Percentiles rank a stretch among this genome's conserved stretches.
Evolutionary conservation across 1,284 basidiomycete genomes (phyloP).

Genomic region (Dichomitus squalens): DNA sequence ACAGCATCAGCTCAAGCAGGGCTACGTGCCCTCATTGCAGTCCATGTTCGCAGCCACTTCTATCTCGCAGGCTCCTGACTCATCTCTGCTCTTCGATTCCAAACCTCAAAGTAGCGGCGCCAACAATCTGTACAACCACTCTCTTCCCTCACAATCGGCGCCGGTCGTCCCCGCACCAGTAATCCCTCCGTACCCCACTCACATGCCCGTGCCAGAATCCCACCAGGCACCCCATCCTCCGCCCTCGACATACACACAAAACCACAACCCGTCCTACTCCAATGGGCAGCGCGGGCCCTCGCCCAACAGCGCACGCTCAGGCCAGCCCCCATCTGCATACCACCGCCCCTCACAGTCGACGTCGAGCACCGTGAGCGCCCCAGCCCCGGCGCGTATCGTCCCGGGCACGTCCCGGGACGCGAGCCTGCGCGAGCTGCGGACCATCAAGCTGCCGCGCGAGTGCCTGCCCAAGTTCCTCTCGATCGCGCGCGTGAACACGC

Average conservation of each 20-base stretch:
- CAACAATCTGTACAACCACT: slow-evolving; percentile 25
- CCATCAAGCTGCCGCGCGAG: slow-evolving; percentile 67
- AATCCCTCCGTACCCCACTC: slow-evolving; percentile 27
- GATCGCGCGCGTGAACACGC: slow-evolving; percentile 65
- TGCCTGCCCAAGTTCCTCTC: slow-evolving; percentile 73
- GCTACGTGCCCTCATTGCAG: slow-evolving; percentile 60
- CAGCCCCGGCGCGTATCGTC: slow-evolving; percentile 28
- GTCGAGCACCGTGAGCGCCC: neutral
- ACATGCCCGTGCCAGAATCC: slow-evolving; percentile 22
- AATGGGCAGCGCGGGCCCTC: slow-evolving; percentile 23
- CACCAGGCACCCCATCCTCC: slow-evolving; percentile 12
- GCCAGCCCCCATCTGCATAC: slow-evolving; percentile 16
- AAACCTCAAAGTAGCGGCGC: slow-evolving; percentile 16
- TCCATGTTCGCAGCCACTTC: slow-evolving; percentile 49
- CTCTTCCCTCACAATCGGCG: slow-evolving; percentile 27
- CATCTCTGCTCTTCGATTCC: slow-evolving; percentile 34
- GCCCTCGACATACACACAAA: slow-evolving; percentile 18
- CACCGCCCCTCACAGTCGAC: slow-evolving; percentile 7
- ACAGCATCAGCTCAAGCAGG: slow-evolving; percentile 68
- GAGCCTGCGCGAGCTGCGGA: slow-evolving; percentile 48
- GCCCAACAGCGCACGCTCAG: slow-evolving; percentile 22
- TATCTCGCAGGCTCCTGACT: slow-evolving; percentile 24
- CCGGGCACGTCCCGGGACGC: slow-evolving; percentile 34
- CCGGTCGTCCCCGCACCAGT: slow-evolving; percentile 19
- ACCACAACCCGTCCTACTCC: slow-evolving; percentile 5